A percentile compares a stretch with the other conserved stretches of the same genome.
These are phyloP conservation scores for Diophrys sp. DNA, from an alignment of 73 alveolate species.

Conservation along the genomic window DNA sequence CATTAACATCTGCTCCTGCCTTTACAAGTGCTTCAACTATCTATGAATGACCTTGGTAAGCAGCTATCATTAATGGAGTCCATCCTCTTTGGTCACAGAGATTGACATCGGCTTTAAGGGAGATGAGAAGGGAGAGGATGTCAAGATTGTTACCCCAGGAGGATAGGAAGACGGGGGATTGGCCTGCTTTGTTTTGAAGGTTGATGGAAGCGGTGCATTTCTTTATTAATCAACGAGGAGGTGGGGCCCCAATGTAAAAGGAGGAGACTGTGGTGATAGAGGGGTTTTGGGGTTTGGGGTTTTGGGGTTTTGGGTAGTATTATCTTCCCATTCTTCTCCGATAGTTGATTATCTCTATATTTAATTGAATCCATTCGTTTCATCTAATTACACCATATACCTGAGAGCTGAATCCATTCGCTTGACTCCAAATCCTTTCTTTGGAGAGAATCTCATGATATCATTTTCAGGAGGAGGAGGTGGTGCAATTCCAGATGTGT, in stretches of 20 bases:
- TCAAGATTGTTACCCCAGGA: constrained; percentile 24
- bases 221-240: too few relatives aligned
- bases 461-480: too few relatives aligned
- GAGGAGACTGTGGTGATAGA: too few relatives aligned
- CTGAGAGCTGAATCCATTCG: too few relatives aligned
- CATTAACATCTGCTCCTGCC: constrained; percentile 17
- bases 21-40: constrained; percentile 2
- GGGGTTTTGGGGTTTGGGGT: too few relatives aligned
- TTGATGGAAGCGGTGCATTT: constrained; percentile 21
- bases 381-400: too few relatives aligned
- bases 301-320: constrained; percentile 3
- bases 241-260: too few relatives aligned
- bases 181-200: constrained; percentile 21
- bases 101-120: constrained; percentile 26
- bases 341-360: too few relatives aligned
- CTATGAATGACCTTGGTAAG: constrained; percentile 1
- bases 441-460: neutral
- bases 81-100: constrained; percentile 55
- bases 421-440: neutral
- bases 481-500: too few relatives aligned
- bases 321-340: too few relatives aligned
- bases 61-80: constrained; percentile 53
- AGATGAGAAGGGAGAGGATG: neutral
- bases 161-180: constrained; percentile 32
- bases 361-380: too few relatives aligned